Base-by-base conservation (phyloP, 805 yeast species). In the Pichia gijzeniarum region DNA sequence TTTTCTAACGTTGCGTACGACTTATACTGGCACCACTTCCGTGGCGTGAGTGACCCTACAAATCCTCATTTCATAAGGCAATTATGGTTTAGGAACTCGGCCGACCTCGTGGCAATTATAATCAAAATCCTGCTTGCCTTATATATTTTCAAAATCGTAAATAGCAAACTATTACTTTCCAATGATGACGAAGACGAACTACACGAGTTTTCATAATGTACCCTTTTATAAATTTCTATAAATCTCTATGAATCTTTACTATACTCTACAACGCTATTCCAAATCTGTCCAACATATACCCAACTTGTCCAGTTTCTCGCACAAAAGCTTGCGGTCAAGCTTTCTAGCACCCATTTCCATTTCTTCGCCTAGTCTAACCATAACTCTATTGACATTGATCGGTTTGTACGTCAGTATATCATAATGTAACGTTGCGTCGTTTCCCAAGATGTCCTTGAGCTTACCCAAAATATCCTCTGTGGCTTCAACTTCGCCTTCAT, bases 361-460 rank as follows among this genome's bases (percentile, higher is more conserved):
- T n/a, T 50, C 48, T 10, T 53, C 36, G 30, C 53, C 53, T 3
- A 34, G 21, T 5, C 32, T 50, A 28, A 41, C 40, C 18, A 43
- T 39, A 22, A 63, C 48, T 4, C 41, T 44, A 21, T 48, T 44
- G 8, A 62, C 25, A 21, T 54, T 50, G 3, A 64, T 18, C 2
- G 68, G 68, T 37, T 53, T 45, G 43, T 55, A 55, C 2, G 49
- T 41, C 13, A 62, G 30, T 8, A 63, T 50, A 4, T 56, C 51
- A 0, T 36, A 22, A 38, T 51, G 48, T 10, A 58, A 33, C 8
- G 39, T 47, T 6, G 42, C 40, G 31, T 61, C 53, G 12, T 44
- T 21, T 20, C 45, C 36, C 8, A 64, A 17, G 6, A 55, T 16
- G 0, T 43, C 28, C 6, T 57, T 50, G 9, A 64, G 47, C 14